Conservation (phyloP, 148 eudicot species). For the Rhododendron vialii region DNA sequence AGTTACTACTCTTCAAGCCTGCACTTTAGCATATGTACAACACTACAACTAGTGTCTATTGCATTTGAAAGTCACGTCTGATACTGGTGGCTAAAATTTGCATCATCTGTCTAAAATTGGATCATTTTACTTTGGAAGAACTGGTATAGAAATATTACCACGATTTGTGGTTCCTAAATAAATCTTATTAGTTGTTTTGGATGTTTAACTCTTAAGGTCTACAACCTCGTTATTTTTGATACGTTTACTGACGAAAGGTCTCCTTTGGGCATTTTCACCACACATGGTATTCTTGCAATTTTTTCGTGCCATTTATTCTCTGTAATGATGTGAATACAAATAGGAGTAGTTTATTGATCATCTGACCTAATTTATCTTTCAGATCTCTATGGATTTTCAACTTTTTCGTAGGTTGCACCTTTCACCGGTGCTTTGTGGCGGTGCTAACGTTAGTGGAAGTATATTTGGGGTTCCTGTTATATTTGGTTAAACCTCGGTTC, state of each 20-base stretch:
- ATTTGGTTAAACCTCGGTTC: background rate
- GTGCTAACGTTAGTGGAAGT: conserved; percentile 52
- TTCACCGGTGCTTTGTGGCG: conserved; percentile 29
- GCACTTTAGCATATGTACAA: background rate
- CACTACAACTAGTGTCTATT: background rate
- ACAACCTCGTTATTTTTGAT: background rate
- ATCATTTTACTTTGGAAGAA: background rate
- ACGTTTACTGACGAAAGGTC: background rate
- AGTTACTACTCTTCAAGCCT: background rate
- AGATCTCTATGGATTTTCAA: conserved; percentile 80
- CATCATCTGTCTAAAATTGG: background rate
- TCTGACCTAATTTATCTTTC: conserved; percentile 24
- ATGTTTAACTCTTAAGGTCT: background rate
- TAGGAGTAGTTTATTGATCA: background rate
- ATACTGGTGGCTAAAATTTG: background rate
- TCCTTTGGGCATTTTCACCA: background rate
- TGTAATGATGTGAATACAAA: background rate
- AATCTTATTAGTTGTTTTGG: background rate
- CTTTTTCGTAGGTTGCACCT: conserved; percentile 67
- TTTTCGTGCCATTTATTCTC: background rate
- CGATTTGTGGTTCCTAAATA: background rate
- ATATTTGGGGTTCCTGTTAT: background rate
- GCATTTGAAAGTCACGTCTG: background rate
- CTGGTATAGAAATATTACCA: background rate
- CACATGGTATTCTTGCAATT: background rate